Base-by-base conservation (phyloP, 257 asterid genomes). In the Ballota nigra region DNA sequence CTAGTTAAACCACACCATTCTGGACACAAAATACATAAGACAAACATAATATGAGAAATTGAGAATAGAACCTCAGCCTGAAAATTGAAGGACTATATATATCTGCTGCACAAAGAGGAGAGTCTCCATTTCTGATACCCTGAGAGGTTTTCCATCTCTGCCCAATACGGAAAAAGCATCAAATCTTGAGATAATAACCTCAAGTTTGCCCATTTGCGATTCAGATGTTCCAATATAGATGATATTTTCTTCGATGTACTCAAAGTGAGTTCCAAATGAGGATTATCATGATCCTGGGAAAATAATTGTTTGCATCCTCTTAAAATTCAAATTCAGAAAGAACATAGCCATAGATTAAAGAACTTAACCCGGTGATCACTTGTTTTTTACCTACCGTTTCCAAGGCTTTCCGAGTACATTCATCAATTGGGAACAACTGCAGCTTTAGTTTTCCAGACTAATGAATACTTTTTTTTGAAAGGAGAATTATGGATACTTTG, bases 361-460 rank as follows among this genome's bases (percentile, higher is more conserved):
- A 47, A n/a, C 55, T 47, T 3, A n/a, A 16, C 65, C 47, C 55
- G 55, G 28, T 16, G 40, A 36, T 45, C 41, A 66, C 64, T 57
- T 68, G 63, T 47, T 26, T 31, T 53, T 18, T 19, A 74, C 87
- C 38, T 19, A 92, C 98, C 91, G 65, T 79, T 87, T 92, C 97
- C 84, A 92, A 85, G 78, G 92, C 85, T 82, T 83, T 88, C 33
- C 83, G 92, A 78, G 92, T 92, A 67, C 77, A 68, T 77, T 92
- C 97, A 72, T 90, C 97, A 41, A 89, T 81, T 34, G 98, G 97
- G 75, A 92, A 92, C 75, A 92, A 75, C 84, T 92, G 98, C 66
- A 92, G 91, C 82, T 92, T 88, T 58, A 92, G 88, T 80, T 90
- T 92, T 67, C 66, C 71, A 16, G 85, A 80, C 78, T 78, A 83